Evolutionary conservation across 352 stramenopile genomes (phyloP).

Genomic region (Phytophthora quininea): DNA sequence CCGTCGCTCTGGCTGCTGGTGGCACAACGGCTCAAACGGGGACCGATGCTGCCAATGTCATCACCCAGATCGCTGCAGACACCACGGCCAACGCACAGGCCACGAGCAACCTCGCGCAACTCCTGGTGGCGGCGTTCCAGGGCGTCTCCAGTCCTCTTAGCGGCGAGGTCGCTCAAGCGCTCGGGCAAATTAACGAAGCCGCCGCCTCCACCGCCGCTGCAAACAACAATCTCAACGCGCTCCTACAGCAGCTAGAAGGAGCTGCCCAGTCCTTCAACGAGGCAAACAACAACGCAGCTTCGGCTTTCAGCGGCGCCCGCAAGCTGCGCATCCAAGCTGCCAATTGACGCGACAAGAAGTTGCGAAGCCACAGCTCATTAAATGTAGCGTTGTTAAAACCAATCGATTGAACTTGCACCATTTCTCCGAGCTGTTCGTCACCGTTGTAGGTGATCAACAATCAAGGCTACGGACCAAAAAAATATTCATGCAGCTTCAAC

Average conservation of each 20-base stretch:
- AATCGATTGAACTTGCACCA: no score
- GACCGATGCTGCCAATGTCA: neutral
- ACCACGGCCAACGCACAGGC: constrained; percentile 10
- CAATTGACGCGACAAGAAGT: constrained; percentile 4
- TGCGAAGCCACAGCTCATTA: neutral
- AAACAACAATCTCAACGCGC: constrained; percentile 21
- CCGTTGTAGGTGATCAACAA: no score
- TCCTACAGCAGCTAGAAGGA: constrained; percentile 19
- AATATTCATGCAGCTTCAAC: no score
- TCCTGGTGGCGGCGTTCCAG: neutral
- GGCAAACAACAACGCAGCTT: constrained; percentile 8
- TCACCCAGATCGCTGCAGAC: constrained; percentile 12
- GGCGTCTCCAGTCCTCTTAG: neutral
- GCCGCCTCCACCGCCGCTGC: constrained; percentile 10
- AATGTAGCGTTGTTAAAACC: no score
- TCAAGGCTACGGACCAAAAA: no score
- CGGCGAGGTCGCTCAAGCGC: neutral
- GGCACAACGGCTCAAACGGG: constrained; percentile 11
- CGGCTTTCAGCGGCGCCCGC: constrained; percentile 20
- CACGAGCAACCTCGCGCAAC: constrained; percentile 18
- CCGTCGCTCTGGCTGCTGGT: constrained; percentile 7
- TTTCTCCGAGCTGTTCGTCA: no score
- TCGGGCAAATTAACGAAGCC: constrained; percentile 7
- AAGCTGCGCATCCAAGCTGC: constrained; percentile 14
- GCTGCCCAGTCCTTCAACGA: constrained; percentile 7